Evolutionary conservation across 176 grass and related monocot species (phyloP), one percentile per base, ranked within the genome.

Genomic region (Ananas comosus): DNA sequence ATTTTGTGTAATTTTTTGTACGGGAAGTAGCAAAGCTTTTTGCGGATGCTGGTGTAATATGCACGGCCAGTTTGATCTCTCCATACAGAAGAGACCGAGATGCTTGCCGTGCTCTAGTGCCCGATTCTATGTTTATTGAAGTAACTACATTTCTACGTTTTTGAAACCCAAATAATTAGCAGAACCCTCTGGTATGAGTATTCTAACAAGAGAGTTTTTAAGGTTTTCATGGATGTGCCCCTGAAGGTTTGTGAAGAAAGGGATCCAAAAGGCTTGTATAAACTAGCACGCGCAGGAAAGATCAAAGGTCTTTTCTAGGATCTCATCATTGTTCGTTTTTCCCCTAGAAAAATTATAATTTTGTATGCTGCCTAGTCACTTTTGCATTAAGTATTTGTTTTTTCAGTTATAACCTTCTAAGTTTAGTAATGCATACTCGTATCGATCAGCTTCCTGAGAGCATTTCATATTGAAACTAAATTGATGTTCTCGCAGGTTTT

Each of bases 251-350:
- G 94, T 84, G 89, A 93, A 86, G 76, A 84, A 66, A 88, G 89
- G 72, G 94, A 99, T 76, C 84, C 94, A 63, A 99, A 99, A 93
- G 94, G 94, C 51, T 77, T 99, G 58, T 99, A 99, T 78, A 99
- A 84, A 49, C 94, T 92, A 82, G 94, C 94, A 85, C 89, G 94
- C 19, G 68, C 84, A 50, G 94, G 94, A 80, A 99, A 90, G 72
- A 93, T 99, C 71, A 42, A 93, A 90, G 89, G 94, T 99, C 71
- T 8, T 21, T 12, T 69, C 12, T 24, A 49, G 53, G 16, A n/a
- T 19, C 51, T 61, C 11, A 16, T 70, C 21, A 70, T 11, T 42
- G 33, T 42, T 42, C 1, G 25, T 42, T 42, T 42, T 7, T 4
- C 33, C 33, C 33, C 33, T 42, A 42, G 33, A 42, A 42, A 42